Base-by-base conservation (phyloP, 2,329 filamentous ascomycete species). In the Penicillium nordicum region DNA sequence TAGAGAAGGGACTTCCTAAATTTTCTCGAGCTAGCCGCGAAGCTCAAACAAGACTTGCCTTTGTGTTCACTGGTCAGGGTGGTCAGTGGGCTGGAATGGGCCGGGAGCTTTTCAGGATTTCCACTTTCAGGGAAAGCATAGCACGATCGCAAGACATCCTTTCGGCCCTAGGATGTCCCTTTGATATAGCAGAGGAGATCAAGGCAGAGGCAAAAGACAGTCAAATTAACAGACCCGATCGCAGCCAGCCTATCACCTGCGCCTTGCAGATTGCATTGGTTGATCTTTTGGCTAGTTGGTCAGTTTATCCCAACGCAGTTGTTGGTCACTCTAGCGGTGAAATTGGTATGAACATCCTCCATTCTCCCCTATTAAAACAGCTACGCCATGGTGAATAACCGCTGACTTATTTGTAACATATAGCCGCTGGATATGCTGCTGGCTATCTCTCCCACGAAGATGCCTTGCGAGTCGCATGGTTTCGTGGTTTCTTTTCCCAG, bases 81-180 rank as follows among this genome's bases (percentile, higher is more conserved):
- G 75, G 74, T 2, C 76, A 78, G 44, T 78, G 74, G 73, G 49
- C 59, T 0, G 68, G 69, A 4, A 79, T 79, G 76, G 76, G 75
- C 8, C 67, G 67, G 11, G 71, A 75, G 30, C 66, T 79, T 0
- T 40, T 77, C 27, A 38, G 61, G 2, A 53, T 57, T 16, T n/a
- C 53, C 1, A 47, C 43, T 6, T 68, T 67, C 44, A 36, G 42
- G 0, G 30, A 59, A 18, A 62, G 57, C 30, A 53, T 67, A 12
- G 43, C 43, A 3, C 42, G 27, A 0, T 50, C 55, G 1, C 54
- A 61, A 16, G 38, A 51, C 0, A 57, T 50, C 23, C 57, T 65
- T 1, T 29, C 57, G 9, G 21, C 58, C 0, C 37, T 66, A 5
- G 63, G 63, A 4, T 65, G 63, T 34, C 25, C 57, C 6, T 72